These are phyloP conservation scores for Naganishia vaughanmartiniae DNA, from an alignment of 768 basidiomycete genomes.

Conservation along the genomic window DNA sequence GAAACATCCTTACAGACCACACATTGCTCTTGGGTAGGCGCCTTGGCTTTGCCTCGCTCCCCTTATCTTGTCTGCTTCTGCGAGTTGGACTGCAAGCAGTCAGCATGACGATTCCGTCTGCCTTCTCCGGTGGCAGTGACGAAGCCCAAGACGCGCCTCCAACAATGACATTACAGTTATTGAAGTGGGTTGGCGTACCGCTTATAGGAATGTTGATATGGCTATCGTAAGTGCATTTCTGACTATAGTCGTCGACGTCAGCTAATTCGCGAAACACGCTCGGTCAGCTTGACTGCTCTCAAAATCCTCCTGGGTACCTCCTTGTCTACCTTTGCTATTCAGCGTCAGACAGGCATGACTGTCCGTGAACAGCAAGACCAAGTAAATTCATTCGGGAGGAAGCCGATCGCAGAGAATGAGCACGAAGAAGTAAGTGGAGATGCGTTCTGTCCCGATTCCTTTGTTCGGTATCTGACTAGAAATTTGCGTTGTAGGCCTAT, in stretches of 20 bases:
- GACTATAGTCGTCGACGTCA: not conserved
- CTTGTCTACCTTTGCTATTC: conserved; percentile 76
- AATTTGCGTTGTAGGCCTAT: conserved; percentile 60
- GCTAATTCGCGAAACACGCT: not conserved
- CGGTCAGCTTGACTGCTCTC: conserved; percentile 66
- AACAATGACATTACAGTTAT: conserved; percentile 52
- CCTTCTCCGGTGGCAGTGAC: not conserved
- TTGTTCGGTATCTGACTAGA: not conserved
- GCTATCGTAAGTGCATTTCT: not conserved
- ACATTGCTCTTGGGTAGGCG: conserved; percentile 90
- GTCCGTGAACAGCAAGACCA: conserved; percentile 67
- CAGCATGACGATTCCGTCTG: conserved; percentile 45
- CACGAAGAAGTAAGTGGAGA: conserved; percentile 68
- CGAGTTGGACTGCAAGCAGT: conserved; percentile 54
- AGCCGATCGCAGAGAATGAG: conserved; percentile 83
- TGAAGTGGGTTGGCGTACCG: conserved; percentile 50
- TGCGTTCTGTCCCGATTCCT: not conserved
- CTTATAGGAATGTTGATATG: conserved; percentile 28
- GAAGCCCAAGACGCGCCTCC: not conserved
- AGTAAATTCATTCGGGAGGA: conserved; percentile 82
- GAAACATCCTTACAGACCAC: conserved; percentile 73
- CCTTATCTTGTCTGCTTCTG: conserved; percentile 72
- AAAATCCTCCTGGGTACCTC: conserved; percentile 92
- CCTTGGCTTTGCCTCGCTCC: conserved; percentile 87
- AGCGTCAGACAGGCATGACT: conserved; percentile 73